Percentiles rank a stretch among this genome's conserved stretches.
Conservation (phyloP, 2,329 filamentous ascomycete genomes). For the Madurella mycetomatis region DNA sequence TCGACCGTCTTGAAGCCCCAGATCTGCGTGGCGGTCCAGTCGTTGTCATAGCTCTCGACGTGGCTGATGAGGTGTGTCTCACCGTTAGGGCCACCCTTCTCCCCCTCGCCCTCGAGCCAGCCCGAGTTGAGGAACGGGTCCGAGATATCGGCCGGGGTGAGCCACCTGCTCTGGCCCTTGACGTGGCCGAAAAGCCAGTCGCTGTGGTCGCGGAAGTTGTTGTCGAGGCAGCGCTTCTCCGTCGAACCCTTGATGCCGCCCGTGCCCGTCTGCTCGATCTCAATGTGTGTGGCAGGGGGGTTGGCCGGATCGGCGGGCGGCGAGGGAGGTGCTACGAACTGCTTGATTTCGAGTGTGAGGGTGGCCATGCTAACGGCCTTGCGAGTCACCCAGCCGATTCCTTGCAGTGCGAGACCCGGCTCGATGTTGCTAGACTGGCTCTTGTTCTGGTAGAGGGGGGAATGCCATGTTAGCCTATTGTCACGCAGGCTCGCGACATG, state of each 20-base stretch:
- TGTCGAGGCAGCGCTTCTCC: constrained; percentile 53
- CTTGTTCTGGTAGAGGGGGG: constrained; percentile 58
- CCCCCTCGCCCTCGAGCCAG: constrained; percentile 54
- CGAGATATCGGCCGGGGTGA: constrained; percentile 43
- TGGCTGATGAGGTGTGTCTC: constrained; percentile 61
- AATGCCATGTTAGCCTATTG: neutral
- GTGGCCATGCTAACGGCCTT: constrained; percentile 67
- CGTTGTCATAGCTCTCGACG: constrained; percentile 49
- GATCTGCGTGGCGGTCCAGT: constrained; percentile 54
- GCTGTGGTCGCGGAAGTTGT: constrained; percentile 55
- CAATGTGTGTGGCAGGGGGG: constrained; percentile 52
- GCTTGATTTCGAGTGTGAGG: constrained; percentile 60
- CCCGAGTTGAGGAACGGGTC: constrained; percentile 54
- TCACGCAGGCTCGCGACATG: neutral
- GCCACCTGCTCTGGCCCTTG: constrained; percentile 53
- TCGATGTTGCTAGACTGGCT: constrained; percentile 65
- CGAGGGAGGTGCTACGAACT: constrained; percentile 45
- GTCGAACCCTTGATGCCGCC: constrained; percentile 64
- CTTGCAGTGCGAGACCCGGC: constrained; percentile 66
- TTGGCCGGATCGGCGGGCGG: constrained; percentile 28
- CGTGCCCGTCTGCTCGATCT: constrained; percentile 67
- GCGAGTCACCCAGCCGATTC: constrained; percentile 66
- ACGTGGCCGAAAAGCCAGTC: constrained; percentile 79
- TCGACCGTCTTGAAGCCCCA: constrained; percentile 57
- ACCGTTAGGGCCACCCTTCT: constrained; percentile 51